phyloP scores from a whole-genome alignment of 305 asterid species.

The Rubia tinctorum region DNA sequence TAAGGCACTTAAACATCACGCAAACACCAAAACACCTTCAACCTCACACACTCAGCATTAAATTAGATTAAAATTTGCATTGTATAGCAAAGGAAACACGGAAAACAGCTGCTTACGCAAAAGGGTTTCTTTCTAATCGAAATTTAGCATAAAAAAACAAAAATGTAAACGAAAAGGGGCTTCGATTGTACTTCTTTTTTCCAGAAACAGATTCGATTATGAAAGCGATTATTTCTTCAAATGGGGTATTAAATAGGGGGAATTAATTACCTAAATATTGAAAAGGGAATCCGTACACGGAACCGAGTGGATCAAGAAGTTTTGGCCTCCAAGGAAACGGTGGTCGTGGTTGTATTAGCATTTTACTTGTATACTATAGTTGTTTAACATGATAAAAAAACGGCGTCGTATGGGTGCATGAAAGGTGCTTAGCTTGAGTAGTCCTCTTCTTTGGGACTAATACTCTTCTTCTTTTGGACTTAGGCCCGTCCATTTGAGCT shows the following conservation, averaged over 20 bases:
- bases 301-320: constrained; percentile 1
- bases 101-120: constrained; percentile 8
- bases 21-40: constrained; percentile 9
- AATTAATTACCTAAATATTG: neutral
- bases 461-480: no score
- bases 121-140: constrained; percentile 9
- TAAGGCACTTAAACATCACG: constrained; percentile 24
- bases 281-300: neutral
- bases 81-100: neutral
- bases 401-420: neutral
- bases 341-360: no score
- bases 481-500: no score
- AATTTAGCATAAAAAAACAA: neutral
- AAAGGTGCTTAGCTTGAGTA: neutral
- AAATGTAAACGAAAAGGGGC: neutral
- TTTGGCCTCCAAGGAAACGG: constrained; percentile 6
- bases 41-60: neutral
- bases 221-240: constrained; percentile 1
- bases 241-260: neutral
- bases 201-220: neutral
- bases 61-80: neutral
- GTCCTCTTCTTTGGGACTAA: neutral
- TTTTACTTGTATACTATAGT: no score
- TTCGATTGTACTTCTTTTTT: neutral
- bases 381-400: neutral